Base-by-base conservation (phyloP, 352 stramenopile genomes). In the Globisporangium spiculum region DNA sequence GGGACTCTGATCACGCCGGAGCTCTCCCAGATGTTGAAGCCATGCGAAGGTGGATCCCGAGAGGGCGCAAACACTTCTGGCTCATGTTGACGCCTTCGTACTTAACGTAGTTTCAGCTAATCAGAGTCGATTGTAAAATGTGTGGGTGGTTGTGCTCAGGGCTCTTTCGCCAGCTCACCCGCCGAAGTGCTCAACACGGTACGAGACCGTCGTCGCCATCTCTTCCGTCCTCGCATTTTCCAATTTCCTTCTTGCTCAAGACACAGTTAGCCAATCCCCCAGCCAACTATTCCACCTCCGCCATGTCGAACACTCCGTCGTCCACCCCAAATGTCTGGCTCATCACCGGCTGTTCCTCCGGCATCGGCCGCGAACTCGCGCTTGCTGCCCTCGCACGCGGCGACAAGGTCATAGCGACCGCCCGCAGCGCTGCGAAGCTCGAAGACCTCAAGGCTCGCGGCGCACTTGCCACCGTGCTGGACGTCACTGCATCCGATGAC, bases 361-460 rank as follows among this genome's bases (percentile, higher is more conserved):
- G 65, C 22, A 38, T 72, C 27, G 65, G 66, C 22, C 65, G 66
- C 3, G 65, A 72, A 55, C 9, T 72, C 1, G 75, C 75, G 26
- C 67, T 83, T 16, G 74, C 74, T 14, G 72, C 76, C 5, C 62
- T 80, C 24, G 66, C 63, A 0, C 76, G 67, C 6, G 76, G 71
- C 7, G 74, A 81, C 66, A 61, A 57, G 9, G 76, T 83, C 53
- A 77, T 83, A 20, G 76, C 74, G 12, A 78, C 75, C 12, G 75
- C 75, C n/a, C 75, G 75, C 58, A 72, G 69, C 22, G 64, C 65
- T 4, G 36, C 55, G 22, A 68, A 65, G 18, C 73, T 82, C 26
- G 66, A 41, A 4, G 74, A 81, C 12, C 66, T 83, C 18, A 52
- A 75, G 61, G 38, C 67, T 38, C 72, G 70, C 55, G 69, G 76